These are phyloP conservation scores for Beauveria medogensis DNA, from an alignment of 2,329 filamentous ascomycete genomes.

Conservation along the genomic window DNA sequence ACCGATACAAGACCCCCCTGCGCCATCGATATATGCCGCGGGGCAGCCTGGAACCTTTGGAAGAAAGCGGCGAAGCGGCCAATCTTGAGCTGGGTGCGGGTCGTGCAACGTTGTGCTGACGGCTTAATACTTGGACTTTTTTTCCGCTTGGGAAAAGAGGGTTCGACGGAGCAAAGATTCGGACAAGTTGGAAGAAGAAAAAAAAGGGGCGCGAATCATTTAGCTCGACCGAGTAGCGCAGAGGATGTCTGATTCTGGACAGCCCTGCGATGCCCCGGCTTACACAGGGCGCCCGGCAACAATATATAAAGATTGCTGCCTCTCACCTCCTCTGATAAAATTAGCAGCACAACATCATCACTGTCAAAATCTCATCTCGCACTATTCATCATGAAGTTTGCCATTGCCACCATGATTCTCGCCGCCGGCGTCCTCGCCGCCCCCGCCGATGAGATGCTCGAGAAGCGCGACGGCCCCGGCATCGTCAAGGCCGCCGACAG, in stretches of 20 bases:
- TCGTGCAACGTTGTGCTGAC: slow-evolving; percentile 3
- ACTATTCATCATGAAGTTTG: slow-evolving; percentile 8
- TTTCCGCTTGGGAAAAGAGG: not conserved
- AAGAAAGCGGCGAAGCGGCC: too few relatives aligned
- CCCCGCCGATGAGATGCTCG: slow-evolving; percentile 6
- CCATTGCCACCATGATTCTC: slow-evolving; percentile 2
- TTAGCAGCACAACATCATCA: not conserved
- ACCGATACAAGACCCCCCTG: not conserved
- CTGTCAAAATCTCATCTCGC: not conserved
- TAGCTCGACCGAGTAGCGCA: not conserved
- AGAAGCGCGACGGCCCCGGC: slow-evolving; percentile 14
- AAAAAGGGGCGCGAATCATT: not conserved
- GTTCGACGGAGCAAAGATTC: not conserved
- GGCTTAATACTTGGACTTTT: not conserved
- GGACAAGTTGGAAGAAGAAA: not conserved
- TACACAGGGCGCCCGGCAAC: not conserved
- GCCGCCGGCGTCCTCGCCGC: slow-evolving; percentile 8
- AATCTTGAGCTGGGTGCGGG: not conserved
- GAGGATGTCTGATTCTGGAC: not conserved
- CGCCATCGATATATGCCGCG: not conserved
- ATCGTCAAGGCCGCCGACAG: slow-evolving; percentile 13
- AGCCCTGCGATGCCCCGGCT: slow-evolving; percentile 8
- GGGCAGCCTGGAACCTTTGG: not conserved
- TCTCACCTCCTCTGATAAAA: not conserved
- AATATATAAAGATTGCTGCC: not conserved